Evolutionary conservation across 2,329 filamentous ascomycete species (phyloP).

Genomic region (Hypomyces rosellus): DNA sequence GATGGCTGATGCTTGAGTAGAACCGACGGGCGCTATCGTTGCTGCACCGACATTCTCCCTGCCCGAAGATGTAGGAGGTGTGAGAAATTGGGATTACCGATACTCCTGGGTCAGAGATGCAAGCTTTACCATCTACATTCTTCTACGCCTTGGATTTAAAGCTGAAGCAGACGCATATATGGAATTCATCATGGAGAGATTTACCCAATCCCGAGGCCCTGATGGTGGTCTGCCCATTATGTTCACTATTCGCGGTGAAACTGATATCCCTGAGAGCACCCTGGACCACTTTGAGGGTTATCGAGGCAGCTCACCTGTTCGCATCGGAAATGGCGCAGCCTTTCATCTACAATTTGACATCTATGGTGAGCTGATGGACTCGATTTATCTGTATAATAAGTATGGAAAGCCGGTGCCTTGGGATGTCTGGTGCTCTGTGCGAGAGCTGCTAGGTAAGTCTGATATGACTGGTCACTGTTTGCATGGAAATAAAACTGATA

Average conservation of each 20-base stretch:
- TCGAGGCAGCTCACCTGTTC: slow-evolving; percentile 61
- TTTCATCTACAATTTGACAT: slow-evolving; percentile 75
- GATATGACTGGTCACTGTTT: not conserved
- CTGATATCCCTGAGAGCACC: slow-evolving; percentile 65
- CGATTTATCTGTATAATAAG: slow-evolving; percentile 72
- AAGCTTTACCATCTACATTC: slow-evolving; percentile 71
- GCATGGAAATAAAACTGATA: not conserved
- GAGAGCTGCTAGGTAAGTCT: slow-evolving; percentile 52
- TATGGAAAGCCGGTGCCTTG: slow-evolving; percentile 71
- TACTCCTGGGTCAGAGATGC: slow-evolving; percentile 74
- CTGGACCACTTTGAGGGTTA: slow-evolving; percentile 68
- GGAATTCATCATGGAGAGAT: slow-evolving; percentile 67
- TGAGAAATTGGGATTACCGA: slow-evolving; percentile 65
- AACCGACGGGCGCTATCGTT: slow-evolving; percentile 71
- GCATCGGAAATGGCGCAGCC: slow-evolving; percentile 71
- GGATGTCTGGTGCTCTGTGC: slow-evolving; percentile 67
- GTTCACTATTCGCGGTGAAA: slow-evolving; percentile 72
- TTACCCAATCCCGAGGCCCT: slow-evolving; percentile 52
- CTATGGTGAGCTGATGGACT: slow-evolving; percentile 73
- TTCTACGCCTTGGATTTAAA: slow-evolving; percentile 68
- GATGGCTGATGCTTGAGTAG: slow-evolving; percentile 23
- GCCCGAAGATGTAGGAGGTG: slow-evolving; percentile 65
- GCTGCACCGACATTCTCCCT: slow-evolving; percentile 73
- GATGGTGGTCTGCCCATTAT: slow-evolving; percentile 68
- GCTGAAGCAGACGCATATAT: slow-evolving; percentile 74